Evolutionary conservation across 139 green algal genomes (phyloP).

Genomic region (Nannochloris sp.): DNA sequence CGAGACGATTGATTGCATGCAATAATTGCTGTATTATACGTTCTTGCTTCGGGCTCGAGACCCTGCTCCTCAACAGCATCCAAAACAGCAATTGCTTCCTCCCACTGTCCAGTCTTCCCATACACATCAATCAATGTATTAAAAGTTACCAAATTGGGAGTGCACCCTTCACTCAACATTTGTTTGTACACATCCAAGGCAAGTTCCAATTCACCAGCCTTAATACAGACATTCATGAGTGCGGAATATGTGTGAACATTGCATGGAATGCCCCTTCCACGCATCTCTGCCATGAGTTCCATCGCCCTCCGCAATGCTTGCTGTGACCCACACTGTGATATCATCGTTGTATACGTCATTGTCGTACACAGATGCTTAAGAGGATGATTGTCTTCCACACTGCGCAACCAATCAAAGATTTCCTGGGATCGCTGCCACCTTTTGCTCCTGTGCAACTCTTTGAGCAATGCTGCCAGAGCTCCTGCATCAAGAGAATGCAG

Average conservation of each 20-base stretch:
- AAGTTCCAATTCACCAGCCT: constrained; percentile 49
- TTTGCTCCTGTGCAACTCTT: constrained; percentile 61
- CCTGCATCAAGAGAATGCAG: constrained; percentile 65
- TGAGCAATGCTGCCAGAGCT: constrained; percentile 68
- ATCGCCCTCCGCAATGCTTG: constrained; percentile 45
- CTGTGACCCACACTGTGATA: constrained; percentile 43
- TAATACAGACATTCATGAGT: constrained; percentile 59
- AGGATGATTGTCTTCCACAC: constrained; percentile 38
- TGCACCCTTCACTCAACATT: constrained; percentile 29
- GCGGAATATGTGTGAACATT: constrained; percentile 67
- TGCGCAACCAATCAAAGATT: constrained; percentile 80
- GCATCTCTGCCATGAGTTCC: constrained; percentile 54
- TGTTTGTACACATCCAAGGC: constrained; percentile 50
- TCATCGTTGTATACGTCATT: constrained; percentile 86
- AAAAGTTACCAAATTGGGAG: constrained; percentile 61
- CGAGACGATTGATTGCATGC: constrained; percentile 46
- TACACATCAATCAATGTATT: constrained; percentile 65
- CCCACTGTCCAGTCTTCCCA: constrained; percentile 62
- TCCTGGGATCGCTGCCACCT: constrained; percentile 29
- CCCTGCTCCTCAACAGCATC: constrained; percentile 35
- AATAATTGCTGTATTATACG: constrained; percentile 75
- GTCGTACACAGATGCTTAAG: constrained; percentile 64
- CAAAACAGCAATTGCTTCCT: constrained; percentile 44
- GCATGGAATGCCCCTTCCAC: constrained; percentile 41
- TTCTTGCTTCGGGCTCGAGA: constrained; percentile 69